These are phyloP conservation scores for Cryptococcus sp. DNA, from an alignment of 1,284 basidiomycete species.

Conservation along the genomic window DNA sequence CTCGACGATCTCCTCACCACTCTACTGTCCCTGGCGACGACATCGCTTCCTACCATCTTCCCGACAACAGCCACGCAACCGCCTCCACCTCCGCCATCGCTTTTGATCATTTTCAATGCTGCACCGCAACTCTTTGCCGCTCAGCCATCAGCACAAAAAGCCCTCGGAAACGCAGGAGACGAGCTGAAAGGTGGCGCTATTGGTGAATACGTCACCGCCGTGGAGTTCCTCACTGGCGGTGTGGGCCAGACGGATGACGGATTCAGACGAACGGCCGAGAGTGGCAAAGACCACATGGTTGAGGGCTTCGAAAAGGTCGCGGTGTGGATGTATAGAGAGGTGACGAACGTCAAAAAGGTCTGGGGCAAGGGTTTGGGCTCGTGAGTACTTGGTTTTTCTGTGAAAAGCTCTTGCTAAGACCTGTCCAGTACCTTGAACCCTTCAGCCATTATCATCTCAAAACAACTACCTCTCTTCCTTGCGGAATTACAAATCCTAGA, in stretches of 20 bases:
- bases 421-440: conserved; percentile 37
- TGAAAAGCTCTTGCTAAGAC: neutral
- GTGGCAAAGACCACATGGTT: conserved; percentile 32
- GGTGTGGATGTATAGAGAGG: conserved; percentile 47
- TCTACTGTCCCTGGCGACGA: conserved; percentile 25
- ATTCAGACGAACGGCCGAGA: conserved; percentile 12
- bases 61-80: conserved; percentile 31
- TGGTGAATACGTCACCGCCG: conserved; percentile 45
- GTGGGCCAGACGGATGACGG: conserved; percentile 19
- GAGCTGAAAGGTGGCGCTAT: conserved; percentile 46
- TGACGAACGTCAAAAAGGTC: conserved; percentile 34
- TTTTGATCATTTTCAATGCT: conserved; percentile 35
- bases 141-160: conserved; percentile 14
- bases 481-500: conserved; percentile 51
- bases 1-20: conserved; percentile 28
- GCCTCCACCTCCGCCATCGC: conserved; percentile 33
- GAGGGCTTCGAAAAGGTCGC: conserved; percentile 49
- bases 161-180: conserved; percentile 33
- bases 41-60: conserved; percentile 34
- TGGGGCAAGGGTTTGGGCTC: conserved; percentile 37
- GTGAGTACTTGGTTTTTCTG: conserved; percentile 13
- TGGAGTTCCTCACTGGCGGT: conserved; percentile 34
- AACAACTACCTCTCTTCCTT: conserved; percentile 51
- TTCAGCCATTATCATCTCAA: conserved; percentile 44
- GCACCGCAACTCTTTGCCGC: conserved; percentile 26